These are phyloP conservation scores for Leptographium galeiforme DNA, from an alignment of 2,329 filamentous ascomycete genomes.

Conservation along the genomic window DNA sequence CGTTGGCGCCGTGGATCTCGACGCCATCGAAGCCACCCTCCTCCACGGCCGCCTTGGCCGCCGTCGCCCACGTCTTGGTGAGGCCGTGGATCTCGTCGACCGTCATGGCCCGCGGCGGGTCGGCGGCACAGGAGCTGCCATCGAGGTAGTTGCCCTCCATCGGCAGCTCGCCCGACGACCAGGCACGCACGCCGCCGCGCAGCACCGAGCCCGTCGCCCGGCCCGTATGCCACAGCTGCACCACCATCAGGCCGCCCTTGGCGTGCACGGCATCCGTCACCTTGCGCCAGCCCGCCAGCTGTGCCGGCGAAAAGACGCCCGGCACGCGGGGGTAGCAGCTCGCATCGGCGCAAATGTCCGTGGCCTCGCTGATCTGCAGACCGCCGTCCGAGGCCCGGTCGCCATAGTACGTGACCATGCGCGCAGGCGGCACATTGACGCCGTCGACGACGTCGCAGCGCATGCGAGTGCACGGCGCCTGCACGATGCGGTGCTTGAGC, in stretches of 20 bases:
- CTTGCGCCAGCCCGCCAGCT: slow-evolving; percentile 44
- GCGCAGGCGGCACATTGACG: slow-evolving; percentile 11
- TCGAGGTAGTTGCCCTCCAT: slow-evolving; percentile 21
- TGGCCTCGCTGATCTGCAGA: slow-evolving; percentile 30
- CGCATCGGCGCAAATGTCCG: slow-evolving; percentile 26
- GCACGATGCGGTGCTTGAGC: slow-evolving; percentile 33
- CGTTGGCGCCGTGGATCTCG: slow-evolving; percentile 46
- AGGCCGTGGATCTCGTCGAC: slow-evolving; percentile 48
- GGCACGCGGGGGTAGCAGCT: slow-evolving; percentile 33
- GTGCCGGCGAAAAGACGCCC: slow-evolving; percentile 40
- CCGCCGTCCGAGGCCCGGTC: slow-evolving; percentile 29
- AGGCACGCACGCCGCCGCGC: slow-evolving; percentile 20
- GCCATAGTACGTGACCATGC: slow-evolving; percentile 28
- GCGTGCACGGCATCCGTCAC: slow-evolving; percentile 48
- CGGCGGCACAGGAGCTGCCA: slow-evolving; percentile 6
- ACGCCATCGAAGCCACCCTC: slow-evolving; percentile 60
- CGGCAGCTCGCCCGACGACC: slow-evolving; percentile 24
- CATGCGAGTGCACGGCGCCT: slow-evolving; percentile 33
- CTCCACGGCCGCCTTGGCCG: slow-evolving; percentile 39
- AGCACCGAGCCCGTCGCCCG: slow-evolving; percentile 22
- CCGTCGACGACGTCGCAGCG: slow-evolving; percentile 28
- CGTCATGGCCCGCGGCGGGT: slow-evolving; percentile 49
- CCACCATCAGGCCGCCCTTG: slow-evolving; percentile 44
- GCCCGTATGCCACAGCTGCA: slow-evolving; percentile 40
- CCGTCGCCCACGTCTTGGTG: slow-evolving; percentile 41